Evolutionary conservation across 768 basidiomycete genomes (phyloP), one percentile per base, ranked within the genome.

Genomic region (Cystofilobasidium capitatum): DNA sequence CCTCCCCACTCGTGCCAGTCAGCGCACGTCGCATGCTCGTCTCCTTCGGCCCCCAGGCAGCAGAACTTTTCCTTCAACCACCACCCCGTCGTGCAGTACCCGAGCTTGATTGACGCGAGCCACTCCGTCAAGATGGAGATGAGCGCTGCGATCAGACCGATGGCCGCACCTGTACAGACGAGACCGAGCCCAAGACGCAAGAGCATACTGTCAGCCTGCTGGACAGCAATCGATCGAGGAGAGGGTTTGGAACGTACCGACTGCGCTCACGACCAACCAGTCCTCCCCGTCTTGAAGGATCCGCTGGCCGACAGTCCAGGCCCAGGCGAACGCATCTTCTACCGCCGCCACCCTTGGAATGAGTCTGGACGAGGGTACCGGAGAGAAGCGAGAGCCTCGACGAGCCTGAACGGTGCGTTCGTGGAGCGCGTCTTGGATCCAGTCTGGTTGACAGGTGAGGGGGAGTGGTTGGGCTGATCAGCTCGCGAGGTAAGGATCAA

Each of bases 11-110:
- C 86, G 85, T 73, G 70, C 96, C 96, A 99, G 54, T 89, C 91
- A 5, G 88, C 82, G 76, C 96, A 99, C 17, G 83, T 86, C 64
- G 85, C 82, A 71, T 86, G 88, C 54, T 86, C 86, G 8, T 72
- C 68, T 14, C 81, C 82, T 70, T 91, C 90, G 64, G 97, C 86
- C 75, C 97, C 96, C 87, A 93, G 92, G 75, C 96, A 99, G 78
- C 96, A 99, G 76, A 97, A 97, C 74, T 96, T 89, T 73, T 91
- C 86, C 77, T 93, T 96, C 64, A 99, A 77, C 94, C 96, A 99
- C 96, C 96, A 99, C 0, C 90, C 93, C 44, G 66, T 60, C 29
- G 62, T 82, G 78, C 96, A 99, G 74, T 97, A 96, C 0, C 96
- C 96, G 80, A 93, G 88, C 79, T 97, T 98, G 71, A 98, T 85